Conservation (phyloP, 2,329 filamentous ascomycete genomes). For the Xylaria multiplex region DNA sequence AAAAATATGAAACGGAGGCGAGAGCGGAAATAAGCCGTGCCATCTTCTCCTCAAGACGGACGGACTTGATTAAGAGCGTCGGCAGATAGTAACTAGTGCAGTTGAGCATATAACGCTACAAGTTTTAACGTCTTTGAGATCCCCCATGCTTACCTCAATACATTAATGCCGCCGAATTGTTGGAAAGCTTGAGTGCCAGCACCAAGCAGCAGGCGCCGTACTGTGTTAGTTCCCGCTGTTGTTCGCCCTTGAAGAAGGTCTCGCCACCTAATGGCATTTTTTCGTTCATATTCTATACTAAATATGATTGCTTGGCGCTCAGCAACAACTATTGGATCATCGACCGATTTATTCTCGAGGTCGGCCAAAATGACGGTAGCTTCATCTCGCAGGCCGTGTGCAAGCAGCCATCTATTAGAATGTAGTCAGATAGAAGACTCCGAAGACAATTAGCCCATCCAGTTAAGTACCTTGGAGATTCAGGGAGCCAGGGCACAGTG, state of each 20-base stretch:
- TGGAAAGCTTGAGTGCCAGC: conserved; percentile 44
- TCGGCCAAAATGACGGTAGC: conserved; percentile 44
- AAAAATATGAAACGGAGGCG: conserved; percentile 48
- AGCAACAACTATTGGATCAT: conserved; percentile 42
- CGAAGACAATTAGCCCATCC: neutral
- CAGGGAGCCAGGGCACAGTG: conserved; percentile 45
- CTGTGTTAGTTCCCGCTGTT: conserved; percentile 41
- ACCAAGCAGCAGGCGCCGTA: conserved; percentile 43
- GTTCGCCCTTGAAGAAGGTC: conserved; percentile 41
- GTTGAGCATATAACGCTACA: neutral
- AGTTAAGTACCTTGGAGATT: conserved; percentile 42
- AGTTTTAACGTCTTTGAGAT: neutral
- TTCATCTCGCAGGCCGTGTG: conserved; percentile 45
- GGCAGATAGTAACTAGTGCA: conserved; percentile 50
- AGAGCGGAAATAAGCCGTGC: conserved; percentile 63
- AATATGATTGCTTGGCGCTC: conserved; percentile 44
- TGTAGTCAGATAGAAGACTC: conserved; percentile 2
- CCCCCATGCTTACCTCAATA: conserved; percentile 24
- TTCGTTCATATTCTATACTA: conserved; percentile 44
- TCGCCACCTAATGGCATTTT: conserved; percentile 43
- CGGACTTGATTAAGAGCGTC: conserved; percentile 61
- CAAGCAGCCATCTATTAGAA: conserved; percentile 43
- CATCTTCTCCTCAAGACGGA: conserved; percentile 59
- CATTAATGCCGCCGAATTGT: conserved; percentile 39
- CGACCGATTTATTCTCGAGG: conserved; percentile 42